Evolutionary conservation across 2,329 filamentous ascomycete genomes (phyloP).

Genomic region (Septoria linicola): DNA sequence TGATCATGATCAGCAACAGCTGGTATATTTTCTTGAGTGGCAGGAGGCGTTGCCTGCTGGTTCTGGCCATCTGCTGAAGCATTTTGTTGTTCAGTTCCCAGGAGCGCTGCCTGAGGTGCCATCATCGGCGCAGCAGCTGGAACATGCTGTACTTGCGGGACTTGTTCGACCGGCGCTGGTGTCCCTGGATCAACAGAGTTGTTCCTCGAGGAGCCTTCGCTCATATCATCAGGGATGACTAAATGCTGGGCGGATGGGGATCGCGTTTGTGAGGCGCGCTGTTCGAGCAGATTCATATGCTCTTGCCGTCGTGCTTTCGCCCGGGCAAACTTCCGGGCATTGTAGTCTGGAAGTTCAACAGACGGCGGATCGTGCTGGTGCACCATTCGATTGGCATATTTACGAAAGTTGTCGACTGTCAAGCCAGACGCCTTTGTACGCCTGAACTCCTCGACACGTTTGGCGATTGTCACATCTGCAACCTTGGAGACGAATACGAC

Average conservation of each 20-base stretch:
- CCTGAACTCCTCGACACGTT: conserved; percentile 88
- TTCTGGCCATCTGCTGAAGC: not conserved
- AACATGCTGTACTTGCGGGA: conserved; percentile 7
- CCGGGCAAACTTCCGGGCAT: conserved; percentile 40
- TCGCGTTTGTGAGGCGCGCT: conserved; percentile 17
- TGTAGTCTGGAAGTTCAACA: conserved; percentile 65
- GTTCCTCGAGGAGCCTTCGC: conserved; percentile 25
- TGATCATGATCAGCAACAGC: too few relatives aligned
- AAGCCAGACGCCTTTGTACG: conserved; percentile 79
- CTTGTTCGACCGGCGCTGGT: conserved; percentile 5
- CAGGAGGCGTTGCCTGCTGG: conserved; percentile 12
- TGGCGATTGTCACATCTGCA: conserved; percentile 87
- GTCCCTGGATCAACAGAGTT: conserved; percentile 23
- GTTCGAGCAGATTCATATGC: conserved; percentile 17
- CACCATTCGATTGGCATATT: conserved; percentile 65
- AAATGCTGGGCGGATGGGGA: conserved; percentile 8
- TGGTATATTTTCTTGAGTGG: conserved; percentile 10
- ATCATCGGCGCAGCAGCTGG: conserved; percentile 14
- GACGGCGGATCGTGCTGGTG: conserved; percentile 79
- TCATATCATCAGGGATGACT: conserved; percentile 25
- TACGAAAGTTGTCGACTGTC: conserved; percentile 82
- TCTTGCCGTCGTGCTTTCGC: conserved; percentile 35
- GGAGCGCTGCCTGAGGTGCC: not conserved
- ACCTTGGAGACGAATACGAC: conserved; percentile 99
- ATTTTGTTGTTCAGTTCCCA: not conserved